Conservation (phyloP, 768 basidiomycete genomes). For the Boletales sp. region DNA sequence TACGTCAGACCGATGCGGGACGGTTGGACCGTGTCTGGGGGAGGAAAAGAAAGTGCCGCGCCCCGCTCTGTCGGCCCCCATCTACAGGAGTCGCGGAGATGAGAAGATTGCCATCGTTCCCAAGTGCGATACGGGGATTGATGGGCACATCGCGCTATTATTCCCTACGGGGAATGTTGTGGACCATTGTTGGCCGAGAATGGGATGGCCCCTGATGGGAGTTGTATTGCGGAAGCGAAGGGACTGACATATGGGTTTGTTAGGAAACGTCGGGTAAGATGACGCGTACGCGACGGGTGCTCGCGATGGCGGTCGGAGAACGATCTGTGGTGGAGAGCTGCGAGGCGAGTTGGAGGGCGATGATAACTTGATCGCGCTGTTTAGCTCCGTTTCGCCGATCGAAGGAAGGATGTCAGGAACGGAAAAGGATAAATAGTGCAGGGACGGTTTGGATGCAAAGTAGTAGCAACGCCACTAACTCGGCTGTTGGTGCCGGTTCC, state of each 20-base stretch:
- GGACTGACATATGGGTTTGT: constrained; percentile 9
- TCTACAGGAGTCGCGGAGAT: constrained; percentile 21
- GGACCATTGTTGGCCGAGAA: constrained; percentile 22
- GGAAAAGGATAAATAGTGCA: constrained; percentile 15
- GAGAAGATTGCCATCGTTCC: constrained; percentile 28
- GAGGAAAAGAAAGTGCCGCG: constrained; percentile 4
- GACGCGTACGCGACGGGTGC: constrained; percentile 41
- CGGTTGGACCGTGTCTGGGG: neutral
- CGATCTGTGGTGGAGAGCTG: constrained; percentile 53
- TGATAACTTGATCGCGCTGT: constrained; percentile 8
- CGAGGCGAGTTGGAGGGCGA: constrained; percentile 39
- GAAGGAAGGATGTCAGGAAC: neutral
- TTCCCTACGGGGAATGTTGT: too few relatives aligned
- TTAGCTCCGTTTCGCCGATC: constrained; percentile 24
- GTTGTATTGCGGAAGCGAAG: constrained; percentile 1
- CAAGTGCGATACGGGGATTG: constrained; percentile 1
- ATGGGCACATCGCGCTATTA: too few relatives aligned
- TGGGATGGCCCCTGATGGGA: constrained; percentile 9
- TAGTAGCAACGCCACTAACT: neutral
- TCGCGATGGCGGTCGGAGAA: constrained; percentile 48
- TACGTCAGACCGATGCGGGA: constrained; percentile 10
- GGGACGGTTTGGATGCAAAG: neutral
- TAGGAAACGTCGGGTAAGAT: constrained; percentile 38
- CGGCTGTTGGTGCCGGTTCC: constrained; percentile 23
- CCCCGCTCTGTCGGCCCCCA: constrained; percentile 9